Base-by-base conservation (phyloP, 2,329 filamentous ascomycete genomes). In the Venturia asperata region DNA sequence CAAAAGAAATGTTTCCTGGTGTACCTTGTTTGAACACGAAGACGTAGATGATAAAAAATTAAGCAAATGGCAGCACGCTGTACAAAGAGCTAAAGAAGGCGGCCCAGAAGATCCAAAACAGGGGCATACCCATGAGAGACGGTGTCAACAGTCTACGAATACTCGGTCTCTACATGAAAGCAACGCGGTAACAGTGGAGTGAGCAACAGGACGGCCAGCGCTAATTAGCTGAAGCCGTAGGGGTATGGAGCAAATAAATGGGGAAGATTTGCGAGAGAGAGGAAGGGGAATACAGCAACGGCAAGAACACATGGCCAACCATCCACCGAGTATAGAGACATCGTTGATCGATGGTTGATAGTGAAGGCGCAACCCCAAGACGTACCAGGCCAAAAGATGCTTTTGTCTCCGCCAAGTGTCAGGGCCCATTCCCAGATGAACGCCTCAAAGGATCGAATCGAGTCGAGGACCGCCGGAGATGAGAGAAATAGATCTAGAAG, bases 241-340 rank as follows among this genome's bases (percentile, higher is more conserved):
- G 52, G 52, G 52, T 58, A 58, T 58, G 52, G 9, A n/a, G 52
- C 52, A 37, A 58, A 34, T 37, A 58, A 58, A 58, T 58, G 10
- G 52, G 24, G 30, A 37, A 37, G 7, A 37, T 58, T n/a, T 37
- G 27, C 13, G 30, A 37, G 52, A 58, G 52, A 34, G 49, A 11
- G 30, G 30, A 34, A 34, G 30, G 30, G 30, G 30, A 34, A 34
- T 34, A 34, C 30, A 24, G n/a, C 37, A 37, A 58, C 17, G 37
- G 52, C 52, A 17, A 34, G 19, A 37, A 58, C 30, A 58, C 52
- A 58, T n/a, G 9, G 52, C 52, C 52, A 1, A 58, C 27, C 52
- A 1, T 37, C 27, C 52, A 37, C 27, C 27, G 3, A 37, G 19
- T 58, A 37, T 15, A 58, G 3, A 58, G 15, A 37, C 52, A 37